A percentile compares a stretch with the other conserved stretches of the same genome.
phyloP scores from a whole-genome alignment of 345 rosid genomes.

The Leavenworthia alabamica region DNA sequence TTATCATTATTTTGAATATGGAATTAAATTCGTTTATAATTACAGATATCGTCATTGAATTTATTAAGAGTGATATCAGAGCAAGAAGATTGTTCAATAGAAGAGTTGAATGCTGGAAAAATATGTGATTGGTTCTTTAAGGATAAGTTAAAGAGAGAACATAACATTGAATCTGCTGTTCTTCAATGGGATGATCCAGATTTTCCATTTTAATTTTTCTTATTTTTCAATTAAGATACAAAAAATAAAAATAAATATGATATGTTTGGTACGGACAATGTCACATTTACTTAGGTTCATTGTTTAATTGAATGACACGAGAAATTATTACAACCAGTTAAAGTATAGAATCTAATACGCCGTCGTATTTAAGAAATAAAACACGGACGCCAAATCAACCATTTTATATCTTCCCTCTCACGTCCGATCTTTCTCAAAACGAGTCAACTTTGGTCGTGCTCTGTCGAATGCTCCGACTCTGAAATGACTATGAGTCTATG shows the following conservation, averaged over 20 bases:
- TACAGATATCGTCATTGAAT: slow-evolving; percentile 81
- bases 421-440: slow-evolving; percentile 35
- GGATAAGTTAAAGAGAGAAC: slow-evolving; percentile 75
- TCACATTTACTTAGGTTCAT: too few species aligned
- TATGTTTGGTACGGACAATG: too few species aligned
- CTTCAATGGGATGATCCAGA: slow-evolving; percentile 94
- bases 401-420: slow-evolving; percentile 17
- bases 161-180: slow-evolving; percentile 56
- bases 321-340: too few species aligned
- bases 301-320: too few species aligned
- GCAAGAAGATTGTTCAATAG: slow-evolving; percentile 74
- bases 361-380: slow-evolving; percentile 14
- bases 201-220: slow-evolving; percentile 29
- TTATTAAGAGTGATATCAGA: slow-evolving; percentile 69
- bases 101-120: slow-evolving; percentile 80
- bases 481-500: slow-evolving; percentile 72
- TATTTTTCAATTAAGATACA: background rate
- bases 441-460: too few species aligned
- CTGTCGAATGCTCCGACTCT: slow-evolving; percentile 15
- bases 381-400: slow-evolving; percentile 32
- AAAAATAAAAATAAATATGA: background rate
- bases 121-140: slow-evolving; percentile 84
- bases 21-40: background rate
- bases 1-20: too few species aligned
- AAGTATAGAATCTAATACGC: slow-evolving; percentile 17